Evolutionary conservation across 2,329 filamentous ascomycete species (phyloP).

Genomic region (Colletotrichum liriopes): DNA sequence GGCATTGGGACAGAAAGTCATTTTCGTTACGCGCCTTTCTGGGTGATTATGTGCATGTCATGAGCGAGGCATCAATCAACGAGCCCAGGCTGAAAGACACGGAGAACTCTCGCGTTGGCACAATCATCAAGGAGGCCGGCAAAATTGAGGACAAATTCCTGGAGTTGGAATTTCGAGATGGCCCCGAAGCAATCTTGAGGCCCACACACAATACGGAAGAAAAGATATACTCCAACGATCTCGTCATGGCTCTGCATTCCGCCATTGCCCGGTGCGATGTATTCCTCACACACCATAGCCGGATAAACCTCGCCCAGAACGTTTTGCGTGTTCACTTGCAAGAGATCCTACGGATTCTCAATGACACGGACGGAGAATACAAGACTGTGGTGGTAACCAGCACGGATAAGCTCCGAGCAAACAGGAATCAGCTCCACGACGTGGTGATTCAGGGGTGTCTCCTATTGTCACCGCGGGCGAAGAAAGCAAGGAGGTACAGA

Average conservation of each 20-base stretch:
- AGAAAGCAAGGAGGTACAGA: constrained; percentile 4
- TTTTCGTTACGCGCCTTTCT: constrained; percentile 62
- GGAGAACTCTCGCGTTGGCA: constrained; percentile 45
- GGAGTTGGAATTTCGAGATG: constrained; percentile 40
- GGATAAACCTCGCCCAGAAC: constrained; percentile 56
- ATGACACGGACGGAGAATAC: constrained; percentile 47
- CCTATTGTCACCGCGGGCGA: background rate
- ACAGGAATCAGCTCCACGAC: background rate
- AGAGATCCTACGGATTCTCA: constrained; percentile 63
- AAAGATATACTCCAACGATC: constrained; percentile 29
- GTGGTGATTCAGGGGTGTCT: background rate
- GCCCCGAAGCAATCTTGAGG: constrained; percentile 2
- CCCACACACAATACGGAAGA: constrained; percentile 26
- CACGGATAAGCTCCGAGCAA: background rate
- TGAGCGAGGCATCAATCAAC: constrained; percentile 38
- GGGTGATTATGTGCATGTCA: constrained; percentile 54
- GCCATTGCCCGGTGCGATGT: constrained; percentile 40
- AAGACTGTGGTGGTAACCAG: background rate
- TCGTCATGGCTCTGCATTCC: constrained; percentile 22
- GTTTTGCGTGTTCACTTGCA: constrained; percentile 67
- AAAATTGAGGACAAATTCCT: constrained; percentile 50
- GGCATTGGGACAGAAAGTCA: constrained; percentile 66
- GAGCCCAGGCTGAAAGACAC: background rate
- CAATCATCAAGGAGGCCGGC: constrained; percentile 31
- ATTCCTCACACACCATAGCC: constrained; percentile 48